Base-by-base conservation (phyloP, 1,284 basidiomycete genomes). In the Coriolopsis trogii region DNA sequence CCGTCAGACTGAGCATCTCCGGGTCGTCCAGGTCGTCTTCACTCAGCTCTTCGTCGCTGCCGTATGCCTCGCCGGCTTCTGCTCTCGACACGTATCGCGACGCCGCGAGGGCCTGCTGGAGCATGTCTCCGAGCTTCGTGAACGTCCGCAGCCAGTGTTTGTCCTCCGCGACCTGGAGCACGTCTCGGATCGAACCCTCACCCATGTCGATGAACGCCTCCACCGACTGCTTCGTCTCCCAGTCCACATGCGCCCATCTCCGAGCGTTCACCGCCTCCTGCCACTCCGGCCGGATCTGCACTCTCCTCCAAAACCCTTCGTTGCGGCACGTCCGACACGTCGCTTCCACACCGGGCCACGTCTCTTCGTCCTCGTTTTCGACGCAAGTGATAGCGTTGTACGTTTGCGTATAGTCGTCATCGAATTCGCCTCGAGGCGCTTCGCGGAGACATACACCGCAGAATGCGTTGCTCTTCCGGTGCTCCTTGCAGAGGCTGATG, bases 381-480 rank as follows among this genome's bases (percentile, higher is more conserved):
- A 79, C 68, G 53, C 82, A 79, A 30, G 73, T 77, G 6, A 84
- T 74, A 48, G 67, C 47, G 50, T 68, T 53, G 51, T 68, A n/a
- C n/a, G n/a, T 59, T 29, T 63, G 59, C 59, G 73, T 51, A 50
- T 68, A 64, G 52, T 74, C 69, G 44, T 74, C 59, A 53, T 76
- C 72, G 13, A 69, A 63, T 49, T 79, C 78, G 21, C 70, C 69
- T 0, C 70, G 63, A 5, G 79, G 77, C 0, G 77, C 73, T 53
- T 87, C 84, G 16, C 81, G 77, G 6, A 89, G 73, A 64, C 87
- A 90, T 8, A 87, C 63, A 0, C 84, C 83, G 57, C 87, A 90
- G 58, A 82, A 89, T 16, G 56, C 50, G 0, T 73, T 64, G 6
- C 67, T 66, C 52, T 80, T 78, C 48, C 79, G 77, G 63, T 89